A percentile compares a stretch with the other conserved stretches of the same genome.
These are phyloP conservation scores for Talaromyces pinophilus DNA, from an alignment of 2,329 filamentous ascomycete species.

Conservation along the genomic window DNA sequence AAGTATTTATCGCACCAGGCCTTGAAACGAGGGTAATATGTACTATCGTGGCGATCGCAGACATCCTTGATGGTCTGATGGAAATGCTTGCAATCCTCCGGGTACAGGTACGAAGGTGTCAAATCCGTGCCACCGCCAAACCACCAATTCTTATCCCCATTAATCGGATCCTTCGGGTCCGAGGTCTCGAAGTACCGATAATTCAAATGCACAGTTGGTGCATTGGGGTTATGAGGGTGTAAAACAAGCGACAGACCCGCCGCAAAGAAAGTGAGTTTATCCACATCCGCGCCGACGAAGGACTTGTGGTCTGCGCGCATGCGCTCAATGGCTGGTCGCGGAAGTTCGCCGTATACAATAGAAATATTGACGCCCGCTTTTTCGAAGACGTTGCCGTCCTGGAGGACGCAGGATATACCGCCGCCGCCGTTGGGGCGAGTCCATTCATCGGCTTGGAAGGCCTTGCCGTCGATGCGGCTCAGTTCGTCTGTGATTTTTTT, in stretches of 20 bases:
- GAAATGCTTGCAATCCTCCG: conserved; percentile 96
- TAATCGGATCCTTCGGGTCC: conserved; percentile 72
- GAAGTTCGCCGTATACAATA: conserved; percentile 88
- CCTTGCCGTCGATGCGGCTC: conserved; percentile 77
- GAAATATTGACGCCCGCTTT: conserved; percentile 96
- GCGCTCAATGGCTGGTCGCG: conserved; percentile 81
- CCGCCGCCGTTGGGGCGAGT: conserved; percentile 83
- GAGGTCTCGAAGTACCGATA: conserved; percentile 98
- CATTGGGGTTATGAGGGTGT: conserved; percentile 93
- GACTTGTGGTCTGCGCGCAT: conserved; percentile 97
- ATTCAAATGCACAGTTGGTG: conserved; percentile 95
- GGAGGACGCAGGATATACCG: conserved; percentile 89
- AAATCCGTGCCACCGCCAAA: conserved; percentile 94
- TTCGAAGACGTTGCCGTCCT: conserved; percentile 96
- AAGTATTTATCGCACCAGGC: conserved; percentile 99
- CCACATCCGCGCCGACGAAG: conserved; percentile 71
- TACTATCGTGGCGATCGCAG: conserved; percentile 89
- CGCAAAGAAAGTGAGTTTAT: conserved; percentile 91
- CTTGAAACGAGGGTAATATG: conserved; percentile 93
- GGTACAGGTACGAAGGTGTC: conserved; percentile 90
- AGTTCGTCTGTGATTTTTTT: conserved; percentile 81
- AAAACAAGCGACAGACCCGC: conserved; percentile 90
- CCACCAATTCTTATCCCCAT: conserved; percentile 79
- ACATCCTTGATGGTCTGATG: conserved; percentile 89
- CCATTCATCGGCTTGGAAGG: conserved; percentile 86